Evolutionary conservation across 2,329 filamentous ascomycete genomes (phyloP), one percentile per base, ranked within the genome.

Genomic region (Penicillium sp.): DNA sequence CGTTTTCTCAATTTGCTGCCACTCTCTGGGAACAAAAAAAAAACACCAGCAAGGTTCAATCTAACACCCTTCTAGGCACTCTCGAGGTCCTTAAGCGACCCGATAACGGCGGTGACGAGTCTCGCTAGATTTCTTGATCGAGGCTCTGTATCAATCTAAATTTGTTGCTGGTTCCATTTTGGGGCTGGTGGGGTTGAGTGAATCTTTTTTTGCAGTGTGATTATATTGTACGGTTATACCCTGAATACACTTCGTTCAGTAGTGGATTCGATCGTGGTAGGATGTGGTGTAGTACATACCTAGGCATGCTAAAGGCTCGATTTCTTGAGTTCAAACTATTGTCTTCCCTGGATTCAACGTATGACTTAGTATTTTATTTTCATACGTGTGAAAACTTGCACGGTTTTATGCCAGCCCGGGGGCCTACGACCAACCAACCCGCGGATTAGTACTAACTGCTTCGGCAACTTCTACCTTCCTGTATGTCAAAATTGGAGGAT

Each of bases 51-150:
- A 25, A 13, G 15, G 33, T 34, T 10, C 5, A 11, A n/a, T 33
- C 29, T 53, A 39, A 49, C 29, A 45, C 29, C 38, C 48, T 31
- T 47, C 33, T 41, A 75, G 73, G 68, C 49, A 60, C 58, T 21
- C 50, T 75, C 29, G 72, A 75, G 61, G 68, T 74, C 40, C 72
- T 75, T 48, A 70, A 62, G 55, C 70, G 72, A n/a, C 69, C 70
- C 10, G 50, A 55, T 16, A 57, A 59, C 49, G 2, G 53, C 39
- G n/a, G n/a, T 16, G 21, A 53, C 25, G 50, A 58, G 39, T 58
- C 55, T 33, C 50, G 61, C 19, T 65, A 62, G 57, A 49, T 27
- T 39, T 7, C 47, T 50, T 45, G 9, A 29, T 39, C 10, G 6
- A 21, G 23, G 40, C 29, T 39, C 29, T 33, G 13, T 44, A 31